A percentile compares a stretch with the other conserved stretches of the same genome.
phyloP scores from a whole-genome alignment of 2,329 filamentous ascomycete genomes.

The Aspergillus sergii region DNA sequence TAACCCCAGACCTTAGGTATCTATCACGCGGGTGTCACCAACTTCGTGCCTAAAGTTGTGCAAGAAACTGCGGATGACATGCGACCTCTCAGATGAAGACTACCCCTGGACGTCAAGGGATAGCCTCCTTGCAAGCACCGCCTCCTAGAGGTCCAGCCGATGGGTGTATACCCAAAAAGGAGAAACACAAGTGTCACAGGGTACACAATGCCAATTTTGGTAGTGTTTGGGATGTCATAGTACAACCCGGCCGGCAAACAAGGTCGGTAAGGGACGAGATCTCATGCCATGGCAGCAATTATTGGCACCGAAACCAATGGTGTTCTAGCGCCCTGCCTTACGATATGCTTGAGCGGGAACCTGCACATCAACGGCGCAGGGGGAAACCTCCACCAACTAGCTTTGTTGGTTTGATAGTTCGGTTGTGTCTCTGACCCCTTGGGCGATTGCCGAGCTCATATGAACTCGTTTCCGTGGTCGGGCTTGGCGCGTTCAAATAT shows the following conservation, averaged over 20 bases:
- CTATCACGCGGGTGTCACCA: not conserved
- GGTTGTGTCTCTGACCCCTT: not conserved
- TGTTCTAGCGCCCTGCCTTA: not conserved
- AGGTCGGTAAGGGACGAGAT: not conserved
- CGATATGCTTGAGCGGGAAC: not conserved
- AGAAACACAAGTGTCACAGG: not conserved
- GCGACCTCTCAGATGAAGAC: no score
- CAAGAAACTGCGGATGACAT: not conserved
- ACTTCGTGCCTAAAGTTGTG: not conserved
- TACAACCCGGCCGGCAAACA: not conserved
- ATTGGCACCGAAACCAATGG: not conserved
- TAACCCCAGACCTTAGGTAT: not conserved
- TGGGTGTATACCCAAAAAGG: not conserved
- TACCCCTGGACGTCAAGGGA: not conserved
- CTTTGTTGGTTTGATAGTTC: not conserved
- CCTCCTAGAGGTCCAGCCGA: not conserved
- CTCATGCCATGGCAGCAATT: not conserved
- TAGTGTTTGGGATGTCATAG: not conserved
- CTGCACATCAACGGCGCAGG: not conserved
- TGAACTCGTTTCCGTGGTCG: not conserved
- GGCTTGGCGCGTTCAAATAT: not conserved
- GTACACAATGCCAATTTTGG: not conserved
- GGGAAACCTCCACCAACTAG: not conserved
- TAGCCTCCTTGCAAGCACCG: not conserved
- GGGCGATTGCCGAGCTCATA: not conserved